phyloP scores from a whole-genome alignment of 2,329 filamentous ascomycete species.

The Pseudofabraea citricarpa region DNA sequence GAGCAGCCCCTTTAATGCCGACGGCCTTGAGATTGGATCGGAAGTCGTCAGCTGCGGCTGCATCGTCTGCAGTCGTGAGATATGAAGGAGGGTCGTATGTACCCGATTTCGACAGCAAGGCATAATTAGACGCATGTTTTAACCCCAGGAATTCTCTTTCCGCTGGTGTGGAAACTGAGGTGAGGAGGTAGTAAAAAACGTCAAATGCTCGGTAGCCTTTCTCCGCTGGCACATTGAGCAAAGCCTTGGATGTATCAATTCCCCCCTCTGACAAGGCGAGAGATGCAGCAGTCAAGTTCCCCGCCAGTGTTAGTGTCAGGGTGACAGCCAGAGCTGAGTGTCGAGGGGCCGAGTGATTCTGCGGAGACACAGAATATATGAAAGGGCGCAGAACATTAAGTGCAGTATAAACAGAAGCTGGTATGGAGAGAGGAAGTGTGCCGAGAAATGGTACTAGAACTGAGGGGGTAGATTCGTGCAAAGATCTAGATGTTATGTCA shows the following conservation, averaged over 20 bases:
- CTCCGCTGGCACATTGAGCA: constrained; percentile 75
- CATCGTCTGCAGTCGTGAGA: constrained; percentile 87
- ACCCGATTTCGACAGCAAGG: constrained; percentile 73
- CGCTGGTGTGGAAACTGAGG: constrained; percentile 80
- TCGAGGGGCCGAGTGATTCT: constrained; percentile 78
- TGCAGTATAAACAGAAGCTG: constrained; percentile 69
- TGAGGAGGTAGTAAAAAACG: constrained; percentile 94
- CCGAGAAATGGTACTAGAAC: constrained; percentile 76
- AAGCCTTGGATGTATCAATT: constrained; percentile 75
- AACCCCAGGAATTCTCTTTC: constrained; percentile 87
- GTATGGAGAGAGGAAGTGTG: constrained; percentile 74
- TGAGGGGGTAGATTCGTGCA: constrained; percentile 85
- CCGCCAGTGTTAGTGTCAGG: constrained; percentile 75
- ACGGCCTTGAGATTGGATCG: constrained; percentile 81
- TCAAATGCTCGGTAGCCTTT: constrained; percentile 89
- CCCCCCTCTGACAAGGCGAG: constrained; percentile 81
- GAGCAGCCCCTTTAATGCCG: constrained; percentile 82
- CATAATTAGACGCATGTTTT: constrained; percentile 70
- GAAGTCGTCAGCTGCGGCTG: constrained; percentile 89
- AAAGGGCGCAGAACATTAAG: constrained; percentile 82
- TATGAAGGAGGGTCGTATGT: constrained; percentile 86
- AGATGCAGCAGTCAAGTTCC: constrained; percentile 70
- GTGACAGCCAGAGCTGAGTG: constrained; percentile 78
- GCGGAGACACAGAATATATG: constrained; percentile 78
- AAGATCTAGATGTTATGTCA: constrained; percentile 52